Percentiles rank a stretch among this genome's conserved stretches.
phyloP scores from a whole-genome alignment of 495 filamentous ascomycete genomes.

The Elasticomyces elasticus region DNA sequence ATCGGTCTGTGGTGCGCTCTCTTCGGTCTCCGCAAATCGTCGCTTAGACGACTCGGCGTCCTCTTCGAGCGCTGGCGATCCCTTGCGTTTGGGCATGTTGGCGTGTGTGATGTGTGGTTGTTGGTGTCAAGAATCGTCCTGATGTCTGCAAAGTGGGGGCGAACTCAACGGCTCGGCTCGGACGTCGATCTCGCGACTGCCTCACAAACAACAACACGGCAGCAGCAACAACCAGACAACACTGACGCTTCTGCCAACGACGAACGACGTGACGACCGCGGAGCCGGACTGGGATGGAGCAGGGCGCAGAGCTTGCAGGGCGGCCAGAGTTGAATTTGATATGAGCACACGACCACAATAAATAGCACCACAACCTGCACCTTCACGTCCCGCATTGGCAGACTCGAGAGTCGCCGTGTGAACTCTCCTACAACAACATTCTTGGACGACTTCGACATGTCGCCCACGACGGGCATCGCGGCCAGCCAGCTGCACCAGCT shows the following conservation, averaged over 20 bases:
- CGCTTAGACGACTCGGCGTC: slow-evolving; percentile 19
- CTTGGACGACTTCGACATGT: slow-evolving; percentile 44
- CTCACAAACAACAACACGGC: background rate
- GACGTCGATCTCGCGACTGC: background rate
- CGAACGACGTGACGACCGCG: background rate
- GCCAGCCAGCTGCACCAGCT: slow-evolving; percentile 69
- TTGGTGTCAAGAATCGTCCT: too few relatives aligned
- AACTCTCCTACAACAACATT: background rate
- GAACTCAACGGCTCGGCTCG: background rate
- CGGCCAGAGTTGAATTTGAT: background rate
- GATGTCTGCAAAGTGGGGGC: too few relatives aligned
- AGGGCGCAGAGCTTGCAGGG: background rate
- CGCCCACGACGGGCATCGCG: slow-evolving; percentile 55
- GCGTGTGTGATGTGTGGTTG: background rate
- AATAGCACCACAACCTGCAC: background rate
- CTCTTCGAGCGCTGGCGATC: slow-evolving; percentile 21
- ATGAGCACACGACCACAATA: background rate
- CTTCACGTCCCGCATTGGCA: background rate
- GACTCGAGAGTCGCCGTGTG: background rate
- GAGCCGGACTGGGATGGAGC: background rate
- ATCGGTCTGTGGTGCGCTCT: background rate
- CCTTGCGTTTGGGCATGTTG: slow-evolving; percentile 20
- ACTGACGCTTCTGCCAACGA: background rate
- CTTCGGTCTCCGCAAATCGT: slow-evolving; percentile 13
- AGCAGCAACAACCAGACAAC: background rate